Conservation (phyloP, 257 asterid species). For the Solanum raphanifolium region DNA sequence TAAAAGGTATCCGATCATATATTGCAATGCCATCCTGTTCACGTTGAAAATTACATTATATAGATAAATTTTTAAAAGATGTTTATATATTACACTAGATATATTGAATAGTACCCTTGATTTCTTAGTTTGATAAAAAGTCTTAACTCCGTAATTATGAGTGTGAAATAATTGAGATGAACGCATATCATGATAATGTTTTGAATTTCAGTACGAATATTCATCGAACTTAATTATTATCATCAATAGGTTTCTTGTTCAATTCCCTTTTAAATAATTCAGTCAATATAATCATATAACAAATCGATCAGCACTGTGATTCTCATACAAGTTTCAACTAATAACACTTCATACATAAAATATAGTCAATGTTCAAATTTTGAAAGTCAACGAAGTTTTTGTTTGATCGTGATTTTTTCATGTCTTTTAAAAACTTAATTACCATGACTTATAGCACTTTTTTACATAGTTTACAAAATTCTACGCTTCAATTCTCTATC, state of each 20-base stretch:
- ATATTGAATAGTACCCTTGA: background rate
- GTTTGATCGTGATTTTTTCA: background rate
- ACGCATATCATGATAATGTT: background rate
- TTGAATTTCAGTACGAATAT: background rate
- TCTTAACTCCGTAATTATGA: no score
- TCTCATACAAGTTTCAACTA: background rate
- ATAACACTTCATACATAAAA: background rate
- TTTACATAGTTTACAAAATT: background rate
- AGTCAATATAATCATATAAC: background rate
- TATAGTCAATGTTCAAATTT: background rate
- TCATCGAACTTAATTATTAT: background rate
- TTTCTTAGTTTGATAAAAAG: background rate
- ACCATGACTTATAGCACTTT: rapidly evolving
- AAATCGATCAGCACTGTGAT: conserved; percentile 4
- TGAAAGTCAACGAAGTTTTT: background rate
- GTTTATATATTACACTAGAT: no score
- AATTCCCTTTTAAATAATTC: background rate
- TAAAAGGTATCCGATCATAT: background rate
- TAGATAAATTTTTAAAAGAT: no score
- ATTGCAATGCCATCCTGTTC: background rate
- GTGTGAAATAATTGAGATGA: background rate
- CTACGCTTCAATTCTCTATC: background rate
- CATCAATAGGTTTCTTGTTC: background rate
- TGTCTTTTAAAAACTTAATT: background rate
- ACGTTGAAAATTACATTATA: no score